These are phyloP conservation scores for Saccharomyces hybrid DNA, from an alignment of 1,139 yeast genomes.

Conservation along the genomic window DNA sequence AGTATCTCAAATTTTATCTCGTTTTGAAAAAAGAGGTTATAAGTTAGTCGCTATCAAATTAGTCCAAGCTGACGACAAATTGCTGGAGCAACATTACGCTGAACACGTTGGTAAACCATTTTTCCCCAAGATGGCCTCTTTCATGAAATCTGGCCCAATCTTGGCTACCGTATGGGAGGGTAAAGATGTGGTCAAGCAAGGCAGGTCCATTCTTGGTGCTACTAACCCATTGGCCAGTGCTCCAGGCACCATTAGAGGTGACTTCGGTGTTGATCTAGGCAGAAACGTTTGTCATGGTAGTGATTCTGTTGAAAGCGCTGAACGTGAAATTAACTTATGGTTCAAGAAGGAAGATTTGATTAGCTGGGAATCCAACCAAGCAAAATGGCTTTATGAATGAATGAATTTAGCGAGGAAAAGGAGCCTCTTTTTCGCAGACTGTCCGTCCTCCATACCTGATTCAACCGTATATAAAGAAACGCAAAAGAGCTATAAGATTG, in stretches of 20 bases:
- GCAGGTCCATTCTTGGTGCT: conserved; percentile 97
- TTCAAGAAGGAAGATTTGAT: conserved; percentile 96
- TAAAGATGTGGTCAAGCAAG: conserved; percentile 98
- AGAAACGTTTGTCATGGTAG: conserved; percentile 99
- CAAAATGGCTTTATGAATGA: conserved; percentile 93
- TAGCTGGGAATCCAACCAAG: conserved; percentile 80
- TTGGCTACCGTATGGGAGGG: conserved; percentile 99
- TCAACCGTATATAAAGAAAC: background rate
- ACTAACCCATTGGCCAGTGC: conserved; percentile 97
- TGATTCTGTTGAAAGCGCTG: conserved; percentile 96
- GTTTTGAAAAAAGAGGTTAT: conserved; percentile 97
- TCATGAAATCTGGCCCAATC: conserved; percentile 98
- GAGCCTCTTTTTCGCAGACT: background rate
- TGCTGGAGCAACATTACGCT: conserved; percentile 89
- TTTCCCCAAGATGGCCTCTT: conserved; percentile 90
- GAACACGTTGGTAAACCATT: conserved; percentile 95
- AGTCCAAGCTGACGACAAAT: conserved; percentile 75
- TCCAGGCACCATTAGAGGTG: conserved; percentile 99
- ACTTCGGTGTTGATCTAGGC: conserved; percentile 92
- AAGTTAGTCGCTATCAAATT: conserved; percentile 95
- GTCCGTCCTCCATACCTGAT: conserved; percentile 1
- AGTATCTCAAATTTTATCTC: conserved; percentile 77
- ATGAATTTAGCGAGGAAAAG: background rate
- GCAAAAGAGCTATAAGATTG: background rate
- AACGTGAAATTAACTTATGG: conserved; percentile 95